Evolutionary conservation across 371 early-diverging fungal species (phyloP), one percentile per base, ranked within the genome.

Genomic region (Mucor racemosus): DNA sequence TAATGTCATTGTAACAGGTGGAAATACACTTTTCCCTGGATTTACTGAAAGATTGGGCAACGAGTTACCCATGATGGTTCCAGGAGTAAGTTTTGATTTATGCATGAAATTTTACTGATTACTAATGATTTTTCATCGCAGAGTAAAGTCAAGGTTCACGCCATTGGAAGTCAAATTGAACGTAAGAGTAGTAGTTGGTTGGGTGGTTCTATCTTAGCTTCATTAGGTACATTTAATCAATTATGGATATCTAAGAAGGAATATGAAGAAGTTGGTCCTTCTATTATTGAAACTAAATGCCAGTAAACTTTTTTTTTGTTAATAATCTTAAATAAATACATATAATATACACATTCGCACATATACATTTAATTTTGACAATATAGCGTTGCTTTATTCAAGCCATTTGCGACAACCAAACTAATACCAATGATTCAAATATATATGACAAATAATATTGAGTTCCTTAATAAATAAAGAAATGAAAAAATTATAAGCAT

Each of bases 141-240:
- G 92, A 78, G 80, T 62, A 91, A 92, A 77, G 81, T 94, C 69
- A 93, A 91, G 77, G 77, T 96, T 61, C 89, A 91, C 69, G 91
- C 94, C 1, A 84, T 95, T 5, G 90, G 87, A 56, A 89, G 86
- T 41, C 78, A 88, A 38, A 82, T 85, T 11, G 99, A 99, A 76
- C 90, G 97, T 57, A 90, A 89, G 72, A 95, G 91, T 69, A 90
- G 94, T 41, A 86, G 94, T 42, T 99, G 99, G 99, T 86, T 97
- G 34, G 99, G 99, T 62, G 98, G 99, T 5, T 98, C 98, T 1
- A 95, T 99, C 60, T 81, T 99, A 59, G 91, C 96, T 3, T 97
- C 97, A 5, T 74, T 99, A 67, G 96, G 96, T 60, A 94, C 96
- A 0, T 99, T 99, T 86, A 97, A 97, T 73, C 97, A 96, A 79